These are phyloP conservation scores for Teratosphaeria nubilosa DNA, from an alignment of 2,329 filamentous ascomycete genomes.

Conservation along the genomic window DNA sequence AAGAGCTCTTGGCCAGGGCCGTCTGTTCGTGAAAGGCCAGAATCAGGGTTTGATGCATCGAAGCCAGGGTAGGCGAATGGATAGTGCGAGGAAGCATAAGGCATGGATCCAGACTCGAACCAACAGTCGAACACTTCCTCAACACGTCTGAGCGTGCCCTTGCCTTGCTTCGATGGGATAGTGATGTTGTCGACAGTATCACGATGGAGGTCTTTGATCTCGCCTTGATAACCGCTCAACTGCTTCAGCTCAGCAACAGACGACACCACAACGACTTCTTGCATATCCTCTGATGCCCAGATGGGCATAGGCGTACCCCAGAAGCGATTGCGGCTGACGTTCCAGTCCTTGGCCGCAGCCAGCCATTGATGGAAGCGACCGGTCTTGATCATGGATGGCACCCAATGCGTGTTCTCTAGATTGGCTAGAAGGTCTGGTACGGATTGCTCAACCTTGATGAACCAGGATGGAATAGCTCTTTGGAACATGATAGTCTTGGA, in stretches of 20 bases:
- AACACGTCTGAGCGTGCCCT: constrained; percentile 68
- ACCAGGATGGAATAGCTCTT: constrained; percentile 87
- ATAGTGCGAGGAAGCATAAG: constrained; percentile 82
- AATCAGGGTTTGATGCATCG: constrained; percentile 20
- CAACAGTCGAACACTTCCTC: constrained; percentile 94
- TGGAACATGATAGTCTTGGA: constrained; percentile 95
- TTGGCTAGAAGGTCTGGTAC: constrained; percentile 84
- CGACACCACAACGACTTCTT: constrained; percentile 78
- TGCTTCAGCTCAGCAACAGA: constrained; percentile 75
- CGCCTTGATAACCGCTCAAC: constrained; percentile 75
- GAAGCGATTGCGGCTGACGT: constrained; percentile 85
- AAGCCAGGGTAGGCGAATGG: constrained; percentile 76
- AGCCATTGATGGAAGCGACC: constrained; percentile 90
- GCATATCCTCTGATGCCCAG: constrained; percentile 82
- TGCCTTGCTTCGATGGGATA: constrained; percentile 81
- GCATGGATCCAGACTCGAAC: constrained; percentile 96
- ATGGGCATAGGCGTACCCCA: constrained; percentile 91
- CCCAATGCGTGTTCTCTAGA: constrained; percentile 84
- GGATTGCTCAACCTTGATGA: constrained; percentile 75
- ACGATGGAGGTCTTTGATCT: constrained; percentile 77
- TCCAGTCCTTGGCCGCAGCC: constrained; percentile 84
- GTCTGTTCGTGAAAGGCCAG: constrained; percentile 16
- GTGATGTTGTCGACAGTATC: constrained; percentile 92
- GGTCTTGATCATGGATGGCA: constrained; percentile 82
- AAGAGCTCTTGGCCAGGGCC: constrained; percentile 50